A percentile compares a stretch with the other conserved stretches of the same genome.
phyloP scores from a whole-genome alignment of 192 early-diverging fungal species.

The Funneliformis geosporum region DNA sequence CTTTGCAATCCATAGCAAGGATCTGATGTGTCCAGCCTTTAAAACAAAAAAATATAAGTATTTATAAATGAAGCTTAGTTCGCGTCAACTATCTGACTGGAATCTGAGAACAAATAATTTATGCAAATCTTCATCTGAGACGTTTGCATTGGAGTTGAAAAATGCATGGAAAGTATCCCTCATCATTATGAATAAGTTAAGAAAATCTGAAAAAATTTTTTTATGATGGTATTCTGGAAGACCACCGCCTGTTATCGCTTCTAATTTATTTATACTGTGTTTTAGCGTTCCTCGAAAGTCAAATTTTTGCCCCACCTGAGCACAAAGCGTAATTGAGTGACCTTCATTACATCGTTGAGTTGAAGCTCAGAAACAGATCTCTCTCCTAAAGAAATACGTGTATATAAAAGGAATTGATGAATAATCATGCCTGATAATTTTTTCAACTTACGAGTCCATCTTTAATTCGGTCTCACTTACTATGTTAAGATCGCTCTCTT shows the following conservation, averaged over 20 bases:
- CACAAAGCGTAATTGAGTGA: constrained; percentile 28
- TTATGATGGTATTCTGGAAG: constrained; percentile 36
- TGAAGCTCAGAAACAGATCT: constrained; percentile 36
- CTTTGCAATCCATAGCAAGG: constrained; percentile 30
- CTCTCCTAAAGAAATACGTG: constrained; percentile 32
- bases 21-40: constrained; percentile 29
- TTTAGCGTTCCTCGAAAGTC: constrained; percentile 34
- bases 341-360: constrained; percentile 32
- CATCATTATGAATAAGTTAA: constrained; percentile 29
- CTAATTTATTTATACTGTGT: constrained; percentile 34
- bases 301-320: constrained; percentile 33
- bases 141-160: constrained; percentile 25
- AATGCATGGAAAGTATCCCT: constrained; percentile 32
- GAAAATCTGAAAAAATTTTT: constrained; percentile 23
- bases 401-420: background rate
- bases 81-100: constrained; percentile 34
- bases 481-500: constrained; percentile 22
- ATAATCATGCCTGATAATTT: background rate
- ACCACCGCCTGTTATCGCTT: constrained; percentile 36
- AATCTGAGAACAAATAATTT: constrained; percentile 32
- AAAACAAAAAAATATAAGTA: background rate
- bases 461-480: constrained; percentile 31
- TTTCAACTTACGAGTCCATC: constrained; percentile 35
- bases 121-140: constrained; percentile 33
- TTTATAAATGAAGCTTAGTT: background rate